phyloP scores from a whole-genome alignment of 1,284 basidiomycete species.

The Ustilago xerochloae region DNA sequence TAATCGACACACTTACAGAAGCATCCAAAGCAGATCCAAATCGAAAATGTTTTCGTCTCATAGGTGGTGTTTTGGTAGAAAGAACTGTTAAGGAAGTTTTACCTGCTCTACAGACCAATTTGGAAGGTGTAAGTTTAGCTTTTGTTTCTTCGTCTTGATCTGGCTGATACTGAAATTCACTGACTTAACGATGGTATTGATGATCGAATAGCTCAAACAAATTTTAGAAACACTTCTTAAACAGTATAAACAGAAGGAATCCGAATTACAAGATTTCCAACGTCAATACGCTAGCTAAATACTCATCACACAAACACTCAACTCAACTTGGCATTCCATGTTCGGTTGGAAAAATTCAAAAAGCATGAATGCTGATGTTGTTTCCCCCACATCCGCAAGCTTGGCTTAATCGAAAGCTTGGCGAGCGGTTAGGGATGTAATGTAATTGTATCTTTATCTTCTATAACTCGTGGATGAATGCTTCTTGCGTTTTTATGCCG shows the following conservation, averaged over 20 bases:
- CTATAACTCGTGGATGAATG: no score
- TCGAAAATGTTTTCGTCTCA: conserved; percentile 94
- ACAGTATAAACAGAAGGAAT: conserved; percentile 66
- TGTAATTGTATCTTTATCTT: conserved; percentile 30
- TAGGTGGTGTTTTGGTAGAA: conserved; percentile 95
- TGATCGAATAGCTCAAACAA: conserved; percentile 54
- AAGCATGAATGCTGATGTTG: no score
- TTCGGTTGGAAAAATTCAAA: no score
- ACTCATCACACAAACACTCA: neutral
- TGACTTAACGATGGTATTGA: neutral
- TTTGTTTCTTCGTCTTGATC: neutral
- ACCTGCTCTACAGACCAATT: conserved; percentile 73
- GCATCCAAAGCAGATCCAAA: conserved; percentile 76
- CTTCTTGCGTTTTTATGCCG: no score
- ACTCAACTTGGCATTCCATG: neutral
- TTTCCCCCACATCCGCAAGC: no score
- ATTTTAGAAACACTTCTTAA: conserved; percentile 63
- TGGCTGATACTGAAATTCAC: neutral
- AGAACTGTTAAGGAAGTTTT: conserved; percentile 95
- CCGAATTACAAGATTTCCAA: conserved; percentile 57
- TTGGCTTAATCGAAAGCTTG: no score
- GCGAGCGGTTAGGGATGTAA: neutral
- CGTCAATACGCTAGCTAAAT: conserved; percentile 36
- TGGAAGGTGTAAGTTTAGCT: conserved; percentile 57
- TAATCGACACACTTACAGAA: conserved; percentile 83